These are phyloP conservation scores for Bullera alba DNA, from an alignment of 768 basidiomycete species.

Conservation along the genomic window DNA sequence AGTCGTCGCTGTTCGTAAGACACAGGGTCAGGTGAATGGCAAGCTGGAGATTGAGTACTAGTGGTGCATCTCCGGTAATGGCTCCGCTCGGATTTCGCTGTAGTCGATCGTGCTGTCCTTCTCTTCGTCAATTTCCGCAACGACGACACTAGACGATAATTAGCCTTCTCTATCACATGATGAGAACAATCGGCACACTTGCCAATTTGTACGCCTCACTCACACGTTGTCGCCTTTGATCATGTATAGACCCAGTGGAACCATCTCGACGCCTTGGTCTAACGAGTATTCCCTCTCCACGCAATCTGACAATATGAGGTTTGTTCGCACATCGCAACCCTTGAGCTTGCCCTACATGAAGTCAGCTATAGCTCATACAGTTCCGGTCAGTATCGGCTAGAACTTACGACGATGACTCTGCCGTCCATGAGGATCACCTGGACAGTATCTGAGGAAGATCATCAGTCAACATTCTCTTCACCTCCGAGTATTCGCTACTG, in stretches of 20 bases:
- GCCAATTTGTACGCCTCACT: too few relatives aligned
- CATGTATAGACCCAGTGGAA: slow-evolving; percentile 87
- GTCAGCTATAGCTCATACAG: background rate
- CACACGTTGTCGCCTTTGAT: slow-evolving; percentile 99
- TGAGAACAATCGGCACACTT: background rate
- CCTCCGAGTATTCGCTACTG: too few relatives aligned
- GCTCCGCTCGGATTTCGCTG: slow-evolving; percentile 74
- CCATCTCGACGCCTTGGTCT: slow-evolving; percentile 90
- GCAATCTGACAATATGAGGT: slow-evolving; percentile 87
- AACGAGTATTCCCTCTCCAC: slow-evolving; percentile 86
- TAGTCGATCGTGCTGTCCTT: slow-evolving; percentile 79
- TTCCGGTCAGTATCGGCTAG: background rate
- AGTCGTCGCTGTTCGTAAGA: too few relatives aligned
- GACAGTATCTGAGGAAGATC: slow-evolving; percentile 90
- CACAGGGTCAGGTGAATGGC: too few relatives aligned
- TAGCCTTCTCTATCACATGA: background rate
- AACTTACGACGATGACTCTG: slow-evolving; percentile 78
- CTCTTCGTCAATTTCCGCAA: slow-evolving; percentile 53
- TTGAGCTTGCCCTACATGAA: slow-evolving; percentile 68
- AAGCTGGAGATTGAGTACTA: slow-evolving; percentile 8
- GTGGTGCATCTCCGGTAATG: slow-evolving; percentile 51
- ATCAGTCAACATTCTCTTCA: too few relatives aligned
- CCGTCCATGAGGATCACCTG: slow-evolving; percentile 94
- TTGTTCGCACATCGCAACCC: slow-evolving; percentile 91
- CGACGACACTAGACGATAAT: slow-evolving; percentile 41